Evolutionary conservation across 2,329 filamentous ascomycete genomes (phyloP), one percentile per base, ranked within the genome.

Genomic region (Trichoderma endophyticum): DNA sequence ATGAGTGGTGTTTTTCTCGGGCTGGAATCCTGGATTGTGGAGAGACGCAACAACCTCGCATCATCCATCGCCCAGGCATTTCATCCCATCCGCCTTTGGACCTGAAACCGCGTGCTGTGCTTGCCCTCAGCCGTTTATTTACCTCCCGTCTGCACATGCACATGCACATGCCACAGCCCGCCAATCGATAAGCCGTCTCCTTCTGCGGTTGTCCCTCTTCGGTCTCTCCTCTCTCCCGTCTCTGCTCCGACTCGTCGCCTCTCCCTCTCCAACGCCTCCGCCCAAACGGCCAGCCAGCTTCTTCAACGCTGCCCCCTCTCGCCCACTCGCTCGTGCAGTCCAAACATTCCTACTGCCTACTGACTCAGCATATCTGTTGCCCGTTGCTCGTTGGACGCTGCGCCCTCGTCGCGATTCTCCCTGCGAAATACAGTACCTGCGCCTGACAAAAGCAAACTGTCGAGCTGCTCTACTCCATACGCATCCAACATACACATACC

Each of bases 11-110:
- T 54, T 54, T 24, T 54, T 54, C 48, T 54, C 64, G 28, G 57
- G 66, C 56, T 51, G 36, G 66, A 61, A 69, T 51, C 28, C 36
- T 21, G 9, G 36, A 15, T 51, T 61, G 56, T 59, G 62, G 39
- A 54, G 39, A 34, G 39, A 21, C 39, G 26, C 36, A 64, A 64
- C 34, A 51, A 59, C 26, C 56, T n/a, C 26, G 43, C 70, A 72
- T 63, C 70, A 48, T 72, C 64, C 70, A 68, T 72, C 70, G 67
- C 54, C 63, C 63, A 24, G 26, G 18, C 68, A 56, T 43, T n/a
- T n/a, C 39, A 36, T 57, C 36, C 34, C 68, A 11, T 28, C n/a
- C 26, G 24, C n/a, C 57, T 57, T 34, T 34, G 32, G 51, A 60
- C 65, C 65, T 68, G 39, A 61, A 61, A 26, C 57, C n/a, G 63